Base-by-base conservation (phyloP, 441 rosid species). In the Croton laevigatus region DNA sequence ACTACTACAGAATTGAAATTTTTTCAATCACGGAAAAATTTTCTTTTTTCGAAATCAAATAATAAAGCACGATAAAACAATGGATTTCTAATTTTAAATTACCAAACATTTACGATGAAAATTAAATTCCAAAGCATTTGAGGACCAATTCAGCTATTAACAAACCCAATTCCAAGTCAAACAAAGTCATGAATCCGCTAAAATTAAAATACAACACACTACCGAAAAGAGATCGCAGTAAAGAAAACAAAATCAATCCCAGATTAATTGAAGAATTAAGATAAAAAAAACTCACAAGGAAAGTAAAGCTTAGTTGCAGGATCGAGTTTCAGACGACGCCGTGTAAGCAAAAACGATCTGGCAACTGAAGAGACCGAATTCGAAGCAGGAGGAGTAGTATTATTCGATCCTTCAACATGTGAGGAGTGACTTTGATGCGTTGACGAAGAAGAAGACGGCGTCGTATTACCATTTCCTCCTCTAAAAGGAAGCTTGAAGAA, bases 291-390 rank as follows among this genome's bases (percentile, higher is more conserved):
- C 89, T 73, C 78, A 93, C 99, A 91, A 51, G 98, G 98, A 71
- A 95, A 95, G 71, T 89, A 92, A 71, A 94, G 97, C 78, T 92
- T 91, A 57, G 79, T 79, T 13, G 96, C 65, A 3, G 99, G 98
- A 83, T 95, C 99, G 57, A 95, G 97, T 86, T 88, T 88, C 75
- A 92, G 94, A 32, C 96, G 81, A 48, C 96, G 90, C 45, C 94
- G 87, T 0, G 86, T 72, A 3, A 92, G 98, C 17, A 91, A 79
- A 64, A 95, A 72, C 34, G 96, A 90, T 83, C 87, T 85, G 3
- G 97, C 99, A 5, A 95, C 96, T 3, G 87, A 83, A 5, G 98
- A 89, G 2, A 92, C 96, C 51, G 96, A 85, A 69, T 60, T 87
- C 49, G 93, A 71, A 68, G 71, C 76, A 0, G 75, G 87, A 12